A percentile compares a stretch with the other conserved stretches of the same genome.
These are phyloP conservation scores for Chlorella sp. DNA, from an alignment of 139 green algal species.

Conservation along the genomic window DNA sequence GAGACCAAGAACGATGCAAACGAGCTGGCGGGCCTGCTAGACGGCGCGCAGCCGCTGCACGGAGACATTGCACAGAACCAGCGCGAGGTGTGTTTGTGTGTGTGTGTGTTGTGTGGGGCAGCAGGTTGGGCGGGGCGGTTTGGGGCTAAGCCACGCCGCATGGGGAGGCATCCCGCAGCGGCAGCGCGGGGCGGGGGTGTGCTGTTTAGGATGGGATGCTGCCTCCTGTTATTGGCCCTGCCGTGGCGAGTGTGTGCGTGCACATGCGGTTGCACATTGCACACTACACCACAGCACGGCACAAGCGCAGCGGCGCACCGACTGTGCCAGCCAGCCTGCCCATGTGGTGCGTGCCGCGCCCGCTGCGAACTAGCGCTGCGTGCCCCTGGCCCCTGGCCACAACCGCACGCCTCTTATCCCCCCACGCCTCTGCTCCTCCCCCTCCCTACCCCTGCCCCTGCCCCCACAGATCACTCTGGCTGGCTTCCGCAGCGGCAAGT, in stretches of 20 bases:
- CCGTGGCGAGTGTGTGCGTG: no score
- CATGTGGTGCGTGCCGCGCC: no score
- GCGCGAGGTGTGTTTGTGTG: conserved; percentile 58
- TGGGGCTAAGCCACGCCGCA: no score
- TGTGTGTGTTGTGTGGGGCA: no score
- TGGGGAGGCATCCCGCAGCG: no score
- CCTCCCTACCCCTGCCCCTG: background rate
- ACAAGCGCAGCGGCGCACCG: no score
- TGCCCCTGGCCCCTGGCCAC: background rate
- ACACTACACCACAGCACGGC: no score
- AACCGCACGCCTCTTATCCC: background rate
- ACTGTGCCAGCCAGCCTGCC: no score
- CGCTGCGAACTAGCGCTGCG: no score
- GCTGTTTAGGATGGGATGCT: background rate
- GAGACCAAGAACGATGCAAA: conserved; percentile 97
- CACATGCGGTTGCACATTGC: no score
- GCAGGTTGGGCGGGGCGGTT: no score
- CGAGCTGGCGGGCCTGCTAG: conserved; percentile 78
- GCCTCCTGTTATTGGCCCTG: no score
- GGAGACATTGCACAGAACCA: conserved; percentile 92
- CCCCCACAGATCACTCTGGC: conserved; percentile 68
- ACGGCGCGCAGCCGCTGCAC: conserved; percentile 83
- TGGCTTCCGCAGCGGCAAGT: conserved; percentile 89
- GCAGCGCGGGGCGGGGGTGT: background rate
- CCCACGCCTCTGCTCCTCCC: background rate